Conservation (phyloP, 352 stramenopile species). For the Peronospora farinosa region DNA sequence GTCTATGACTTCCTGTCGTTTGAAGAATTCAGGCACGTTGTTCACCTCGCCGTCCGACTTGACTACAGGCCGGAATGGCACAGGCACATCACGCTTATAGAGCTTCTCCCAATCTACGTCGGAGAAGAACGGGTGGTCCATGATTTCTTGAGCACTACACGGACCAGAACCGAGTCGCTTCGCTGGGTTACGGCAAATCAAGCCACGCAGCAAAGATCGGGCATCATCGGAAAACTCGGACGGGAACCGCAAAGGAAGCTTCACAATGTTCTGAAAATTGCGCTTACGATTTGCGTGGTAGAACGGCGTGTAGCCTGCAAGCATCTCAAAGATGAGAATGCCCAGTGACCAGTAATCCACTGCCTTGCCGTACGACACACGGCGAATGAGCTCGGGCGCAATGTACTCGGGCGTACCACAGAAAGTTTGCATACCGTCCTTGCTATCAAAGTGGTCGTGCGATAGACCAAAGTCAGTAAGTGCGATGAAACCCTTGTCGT, state of each 20-base stretch:
- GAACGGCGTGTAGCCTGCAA: conserved; percentile 73
- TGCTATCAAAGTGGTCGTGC: conserved; percentile 69
- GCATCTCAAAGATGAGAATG: conserved; percentile 82
- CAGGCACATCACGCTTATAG: conserved; percentile 60
- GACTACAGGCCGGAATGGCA: conserved; percentile 63
- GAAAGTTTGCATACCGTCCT: conserved; percentile 75
- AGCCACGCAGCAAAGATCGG: conserved; percentile 55
- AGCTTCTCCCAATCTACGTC: conserved; percentile 73
- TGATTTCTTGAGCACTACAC: conserved; percentile 67
- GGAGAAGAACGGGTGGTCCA: conserved; percentile 80
- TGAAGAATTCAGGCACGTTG: conserved; percentile 80
- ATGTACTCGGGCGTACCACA: conserved; percentile 85
- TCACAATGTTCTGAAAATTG: conserved; percentile 87
- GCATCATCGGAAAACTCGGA: conserved; percentile 73
- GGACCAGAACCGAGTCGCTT: conserved; percentile 70
- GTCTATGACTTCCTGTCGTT: conserved; percentile 69
- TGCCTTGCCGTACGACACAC: conserved; percentile 61
- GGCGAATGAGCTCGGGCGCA: conserved; percentile 69
- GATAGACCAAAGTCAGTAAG: conserved; percentile 88
- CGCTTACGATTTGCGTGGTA: conserved; percentile 71
- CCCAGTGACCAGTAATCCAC: conserved; percentile 88
- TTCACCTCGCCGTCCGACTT: conserved; percentile 66
- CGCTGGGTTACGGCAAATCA: conserved; percentile 70
- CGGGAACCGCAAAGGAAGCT: conserved; percentile 63
- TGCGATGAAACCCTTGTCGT: conserved; percentile 77